Conservation (phyloP, 2,329 filamentous ascomycete genomes). For the Penicillium janthinellum region DNA sequence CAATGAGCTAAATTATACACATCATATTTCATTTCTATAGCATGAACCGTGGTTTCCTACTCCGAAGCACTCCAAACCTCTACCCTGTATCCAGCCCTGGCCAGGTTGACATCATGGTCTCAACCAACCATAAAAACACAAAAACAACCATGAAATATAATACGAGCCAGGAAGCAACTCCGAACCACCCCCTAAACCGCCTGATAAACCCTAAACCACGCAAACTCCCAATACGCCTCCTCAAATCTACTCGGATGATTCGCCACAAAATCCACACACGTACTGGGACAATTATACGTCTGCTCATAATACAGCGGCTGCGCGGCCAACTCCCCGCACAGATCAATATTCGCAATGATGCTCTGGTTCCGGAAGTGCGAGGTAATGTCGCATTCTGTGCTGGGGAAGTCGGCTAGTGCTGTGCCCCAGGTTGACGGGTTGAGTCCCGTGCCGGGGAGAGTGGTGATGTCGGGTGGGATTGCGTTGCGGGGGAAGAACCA, state of each 20-base stretch:
- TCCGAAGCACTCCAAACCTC: no score
- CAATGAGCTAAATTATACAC: no score
- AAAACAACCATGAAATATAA: background rate
- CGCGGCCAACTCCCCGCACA: conserved; percentile 61
- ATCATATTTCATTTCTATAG: no score
- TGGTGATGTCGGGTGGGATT: conserved; percentile 57
- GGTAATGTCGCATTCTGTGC: conserved; percentile 61
- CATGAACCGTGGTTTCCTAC: no score
- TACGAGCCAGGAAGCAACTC: background rate
- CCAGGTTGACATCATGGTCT: background rate
- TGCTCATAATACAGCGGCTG: conserved; percentile 34
- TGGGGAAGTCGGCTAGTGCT: conserved; percentile 66
- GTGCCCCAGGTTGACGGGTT: conserved; percentile 65
- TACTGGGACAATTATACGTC: conserved; percentile 51
- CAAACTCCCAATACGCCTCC: conserved; percentile 68
- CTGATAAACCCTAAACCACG: conserved; percentile 60
- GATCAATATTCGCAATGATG: conserved; percentile 67
- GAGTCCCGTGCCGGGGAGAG: conserved; percentile 47
- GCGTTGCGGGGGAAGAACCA: conserved; percentile 60
- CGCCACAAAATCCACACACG: conserved; percentile 61
- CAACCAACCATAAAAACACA: background rate
- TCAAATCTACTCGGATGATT: conserved; percentile 59
- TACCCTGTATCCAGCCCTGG: no score
- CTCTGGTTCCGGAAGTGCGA: conserved; percentile 66
- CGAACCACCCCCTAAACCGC: conserved; percentile 19